Base-by-base conservation (phyloP, 371 early-diverging fungal genomes). In the Umbelopsis sp. region DNA sequence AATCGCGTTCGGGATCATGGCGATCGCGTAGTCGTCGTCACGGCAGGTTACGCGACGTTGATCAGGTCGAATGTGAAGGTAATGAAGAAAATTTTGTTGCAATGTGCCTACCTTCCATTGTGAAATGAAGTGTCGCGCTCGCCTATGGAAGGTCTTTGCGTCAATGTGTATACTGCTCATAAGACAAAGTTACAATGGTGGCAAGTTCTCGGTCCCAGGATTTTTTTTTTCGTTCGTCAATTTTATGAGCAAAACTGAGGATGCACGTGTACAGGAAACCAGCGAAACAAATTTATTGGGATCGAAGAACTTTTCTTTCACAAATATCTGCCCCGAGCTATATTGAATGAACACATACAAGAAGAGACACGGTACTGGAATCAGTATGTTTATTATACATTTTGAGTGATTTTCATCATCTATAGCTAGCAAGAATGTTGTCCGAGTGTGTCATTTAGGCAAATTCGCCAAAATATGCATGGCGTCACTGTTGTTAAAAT, bases 141-240 rank as follows among this genome's bases (percentile, higher is more conserved):
- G 76, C 69, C 83, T 81, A 68, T 89, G 88, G 75, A 90, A 90
- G 11, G 84, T 83, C 57, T 81, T 83, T 37, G 78, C 76, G 72
- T 90, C 90, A 67, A 91, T 73, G 67, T 85, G 79, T 50, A 86
- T 75, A 38, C 69, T 75, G n/a, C 79, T 72, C 83, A 82, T 82
- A 67, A 37, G 29, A 16, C n/a, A 50, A 35, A 44, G 51, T 22
- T 32, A 20, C 38, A 65, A 65, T 65, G 16, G n/a, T 18, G 14
- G 57, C 8, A 18, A n/a, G 35, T 35, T 57, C 35, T 57, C 57
- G 29, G 57, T 35, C 6, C n/a, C 10, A 57, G 29, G 57, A 57
- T 57, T 57, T 57, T 57, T 57, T 51, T 51, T 57, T 51, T 51
- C 35, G 18, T 18, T 29, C 25, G n/a, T 35, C 29, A 35, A 35